Base-by-base conservation (phyloP, 495 filamentous ascomycete genomes). In the Daldinia vernicosa region DNA sequence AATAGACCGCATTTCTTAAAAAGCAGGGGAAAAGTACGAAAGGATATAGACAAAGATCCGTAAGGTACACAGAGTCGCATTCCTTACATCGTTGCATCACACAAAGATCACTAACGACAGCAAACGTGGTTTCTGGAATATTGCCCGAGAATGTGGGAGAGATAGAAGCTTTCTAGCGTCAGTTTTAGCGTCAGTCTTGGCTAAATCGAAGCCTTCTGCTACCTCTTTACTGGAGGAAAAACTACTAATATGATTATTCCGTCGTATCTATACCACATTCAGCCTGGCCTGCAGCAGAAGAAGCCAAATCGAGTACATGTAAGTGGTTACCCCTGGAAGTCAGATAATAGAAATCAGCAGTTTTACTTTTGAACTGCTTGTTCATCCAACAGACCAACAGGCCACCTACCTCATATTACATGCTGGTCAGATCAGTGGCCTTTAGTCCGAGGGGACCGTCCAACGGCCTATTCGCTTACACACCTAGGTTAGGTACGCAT, bases 211-310 rank as follows among this genome's bases (percentile, higher is more conserved):
- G 47, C 54, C 1, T 50, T n/a, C 24, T 67, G 1, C 53, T 35
- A 35, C 33, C 14, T 53, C 57, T 54, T 62, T 2, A 73, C 70
- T 73, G 70, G 70, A 69, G 70, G 70, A 73, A 73, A 73, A 73
- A 69, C 66, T 68, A 47, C 37, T 30, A 69, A 45, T 66, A 57
- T 66, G 40, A 55, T 66, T 73, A 50, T 66, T 73, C 70, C 66
- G 70, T 63, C 27, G 19, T 43, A 60, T 55, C 43, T 69, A 66
- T 69, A 26, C 65, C 66, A 30, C 54, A 69, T 73, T 53, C 33
- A 32, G 65, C 6, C 51, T 62, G 65, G 57, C 61, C 70, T 66
- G 66, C 65, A 72, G 66, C 65, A 72, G 64, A 61, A n/a, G 37
- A 72, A 53, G 50, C 22, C 51, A 64, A 63, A 45, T 57, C 51